Conservation (phyloP, 129 eudicot genomes). For the Logfia minima region DNA sequence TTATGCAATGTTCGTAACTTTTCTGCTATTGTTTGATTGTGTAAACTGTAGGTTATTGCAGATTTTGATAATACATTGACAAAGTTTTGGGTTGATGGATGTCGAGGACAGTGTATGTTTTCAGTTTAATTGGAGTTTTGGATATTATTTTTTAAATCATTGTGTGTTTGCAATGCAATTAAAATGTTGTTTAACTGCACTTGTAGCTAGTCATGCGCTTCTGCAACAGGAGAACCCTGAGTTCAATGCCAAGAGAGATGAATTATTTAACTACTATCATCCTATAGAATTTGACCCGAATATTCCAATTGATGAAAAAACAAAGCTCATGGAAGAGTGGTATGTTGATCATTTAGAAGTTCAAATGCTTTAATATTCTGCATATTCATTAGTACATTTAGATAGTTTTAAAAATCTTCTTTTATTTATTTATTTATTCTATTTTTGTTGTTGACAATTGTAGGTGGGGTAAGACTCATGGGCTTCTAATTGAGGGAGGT, state of each 20-base stretch:
- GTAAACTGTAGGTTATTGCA: conserved; percentile 69
- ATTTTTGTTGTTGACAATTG: not conserved
- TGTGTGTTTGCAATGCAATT: conserved; percentile 1
- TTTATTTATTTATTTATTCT: not conserved
- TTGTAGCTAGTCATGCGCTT: conserved; percentile 83
- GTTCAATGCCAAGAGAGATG: conserved; percentile 74
- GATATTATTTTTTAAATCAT: not conserved
- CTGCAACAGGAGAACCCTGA: conserved; percentile 75
- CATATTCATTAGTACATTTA: not conserved
- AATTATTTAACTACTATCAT: conserved; percentile 70
- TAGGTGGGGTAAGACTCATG: conserved; percentile 92
- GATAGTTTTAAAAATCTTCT: not conserved
- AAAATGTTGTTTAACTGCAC: conserved; percentile 21
- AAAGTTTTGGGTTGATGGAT: conserved; percentile 69
- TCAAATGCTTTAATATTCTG: not conserved
- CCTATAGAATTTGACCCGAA: conserved; percentile 75
- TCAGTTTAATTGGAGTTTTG: not conserved
- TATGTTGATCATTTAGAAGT: conserved; percentile 29
- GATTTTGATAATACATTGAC: conserved; percentile 90
- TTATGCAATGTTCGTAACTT: not conserved
- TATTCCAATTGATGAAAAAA: conserved; percentile 68
- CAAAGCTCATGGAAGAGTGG: conserved; percentile 95
- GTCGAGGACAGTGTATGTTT: conserved; percentile 78
- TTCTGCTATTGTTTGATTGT: not conserved
- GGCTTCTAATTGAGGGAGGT: conserved; percentile 88